Percentiles rank a stretch among this genome's conserved stretches.
phyloP scores from a whole-genome alignment of 305 asterid genomes.

The Stenogyne calaminthoides region DNA sequence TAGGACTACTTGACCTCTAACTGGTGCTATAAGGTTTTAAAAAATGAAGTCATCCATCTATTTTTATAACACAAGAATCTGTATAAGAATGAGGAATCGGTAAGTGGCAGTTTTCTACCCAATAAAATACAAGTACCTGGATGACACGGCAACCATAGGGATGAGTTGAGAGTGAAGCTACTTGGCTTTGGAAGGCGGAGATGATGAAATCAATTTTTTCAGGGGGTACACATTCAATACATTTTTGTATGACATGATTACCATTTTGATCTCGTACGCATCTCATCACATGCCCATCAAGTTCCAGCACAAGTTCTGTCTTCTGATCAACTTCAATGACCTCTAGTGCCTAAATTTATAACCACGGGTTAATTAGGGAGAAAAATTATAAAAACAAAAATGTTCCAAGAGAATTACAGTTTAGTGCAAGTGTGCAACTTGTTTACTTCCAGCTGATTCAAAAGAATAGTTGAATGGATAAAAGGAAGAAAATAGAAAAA shows the following conservation, averaged over 20 bases:
- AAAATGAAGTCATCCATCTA: neutral
- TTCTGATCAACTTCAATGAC: conserved; percentile 71
- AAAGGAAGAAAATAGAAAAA: conserved; percentile 11
- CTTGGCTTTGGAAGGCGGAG: conserved; percentile 68
- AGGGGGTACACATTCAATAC: conserved; percentile 71
- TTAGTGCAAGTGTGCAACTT: neutral
- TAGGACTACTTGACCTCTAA: neutral
- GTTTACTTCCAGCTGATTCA: neutral
- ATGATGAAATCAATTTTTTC: conserved; percentile 65
- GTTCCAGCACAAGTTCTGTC: conserved; percentile 65
- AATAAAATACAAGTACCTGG: conserved; percentile 54
- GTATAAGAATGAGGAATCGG: conserved; percentile 14
- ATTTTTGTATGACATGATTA: conserved; percentile 89
- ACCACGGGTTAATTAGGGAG: neutral
- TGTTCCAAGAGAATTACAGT: neutral
- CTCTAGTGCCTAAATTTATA: conserved; percentile 68
- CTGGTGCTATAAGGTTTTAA: conserved; percentile 3
- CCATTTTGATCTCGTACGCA: conserved; percentile 91
- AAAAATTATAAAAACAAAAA: neutral
- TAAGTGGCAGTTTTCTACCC: conserved; percentile 1
- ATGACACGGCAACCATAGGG: conserved; percentile 97
- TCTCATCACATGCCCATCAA: conserved; percentile 76
- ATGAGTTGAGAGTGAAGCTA: conserved; percentile 73
- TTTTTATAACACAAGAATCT: neutral
- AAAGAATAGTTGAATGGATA: neutral